Percentiles rank a stretch among this genome's conserved stretches.
Conservation (phyloP, 805 yeast species). For the Wickerhamiella australiensis region DNA sequence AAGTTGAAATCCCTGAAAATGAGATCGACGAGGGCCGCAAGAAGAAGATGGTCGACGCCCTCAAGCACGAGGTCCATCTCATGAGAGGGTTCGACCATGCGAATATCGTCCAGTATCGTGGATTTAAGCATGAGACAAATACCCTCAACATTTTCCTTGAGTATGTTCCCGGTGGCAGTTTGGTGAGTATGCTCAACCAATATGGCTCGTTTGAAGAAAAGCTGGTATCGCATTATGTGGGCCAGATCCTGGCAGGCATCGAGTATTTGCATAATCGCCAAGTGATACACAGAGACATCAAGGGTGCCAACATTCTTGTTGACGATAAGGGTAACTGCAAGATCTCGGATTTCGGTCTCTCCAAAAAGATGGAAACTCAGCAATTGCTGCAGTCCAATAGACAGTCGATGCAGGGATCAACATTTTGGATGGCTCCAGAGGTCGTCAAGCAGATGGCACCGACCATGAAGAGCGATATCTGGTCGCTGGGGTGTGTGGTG, state of each 20-base stretch:
- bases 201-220: slow-evolving; percentile 78
- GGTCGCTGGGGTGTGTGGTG: slow-evolving; percentile 92
- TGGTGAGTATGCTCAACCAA: slow-evolving; percentile 54
- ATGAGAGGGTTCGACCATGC: slow-evolving; percentile 74
- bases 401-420: slow-evolving; percentile 85
- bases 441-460: slow-evolving; percentile 80
- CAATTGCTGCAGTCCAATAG: slow-evolving; percentile 39
- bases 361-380: slow-evolving; percentile 51
- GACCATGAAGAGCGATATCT: slow-evolving; percentile 86
- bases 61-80: slow-evolving; percentile 36
- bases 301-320: slow-evolving; percentile 76
- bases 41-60: slow-evolving; percentile 22
- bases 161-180: slow-evolving; percentile 63
- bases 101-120: slow-evolving; percentile 84
- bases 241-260: slow-evolving; percentile 66
- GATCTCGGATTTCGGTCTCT: slow-evolving; percentile 78
- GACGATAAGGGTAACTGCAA: slow-evolving; percentile 73
- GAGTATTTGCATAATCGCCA: slow-evolving; percentile 60
- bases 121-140: slow-evolving; percentile 65
- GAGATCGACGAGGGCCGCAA: slow-evolving; percentile 23
- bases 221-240: slow-evolving; percentile 53
- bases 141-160: slow-evolving; percentile 68
- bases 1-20: slow-evolving; percentile 55
- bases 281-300: slow-evolving; percentile 76
- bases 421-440: slow-evolving; percentile 99